These are phyloP conservation scores for Plasmodium falciparum DNA, from an alignment of 169 alveolate species.

Conservation along the genomic window DNA sequence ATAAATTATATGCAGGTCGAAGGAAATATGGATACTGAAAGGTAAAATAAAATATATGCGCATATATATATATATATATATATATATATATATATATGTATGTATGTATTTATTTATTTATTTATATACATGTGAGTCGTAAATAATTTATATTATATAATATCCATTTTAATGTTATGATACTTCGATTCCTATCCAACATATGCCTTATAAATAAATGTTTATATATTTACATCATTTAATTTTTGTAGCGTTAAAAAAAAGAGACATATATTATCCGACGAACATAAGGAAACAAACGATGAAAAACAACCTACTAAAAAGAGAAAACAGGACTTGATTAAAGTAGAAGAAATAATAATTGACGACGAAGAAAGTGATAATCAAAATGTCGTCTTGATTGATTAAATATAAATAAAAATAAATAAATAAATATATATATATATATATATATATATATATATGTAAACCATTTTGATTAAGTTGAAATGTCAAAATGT, in stretches of 20 bases:
- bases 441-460: background rate
- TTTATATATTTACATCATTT: background rate
- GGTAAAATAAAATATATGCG: background rate
- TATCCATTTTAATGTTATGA: too few relatives aligned
- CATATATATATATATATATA: background rate
- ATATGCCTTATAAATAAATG: too few relatives aligned
- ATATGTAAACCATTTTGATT: too few relatives aligned
- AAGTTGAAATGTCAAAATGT: too few relatives aligned
- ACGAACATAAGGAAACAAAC: conserved; percentile 2
- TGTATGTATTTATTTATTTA: background rate
- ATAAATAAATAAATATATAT: background rate
- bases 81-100: too few relatives aligned
- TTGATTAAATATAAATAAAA: conserved; percentile 20
- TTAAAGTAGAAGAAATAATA: conserved; percentile 37
- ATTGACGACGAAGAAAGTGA: conserved; percentile 43
- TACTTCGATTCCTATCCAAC: too few relatives aligned
- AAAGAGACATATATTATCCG: conserved; percentile 19
- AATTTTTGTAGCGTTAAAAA: conserved; percentile 32
- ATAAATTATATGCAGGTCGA: background rate
- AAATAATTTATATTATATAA: too few relatives aligned
- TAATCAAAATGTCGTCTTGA: conserved; percentile 24
- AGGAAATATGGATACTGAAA: background rate
- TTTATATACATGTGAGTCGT: background rate
- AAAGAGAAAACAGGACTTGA: background rate
- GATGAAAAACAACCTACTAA: background rate